phyloP scores from a whole-genome alignment of 441 rosid genomes.

The Flueggea neowawraea region DNA sequence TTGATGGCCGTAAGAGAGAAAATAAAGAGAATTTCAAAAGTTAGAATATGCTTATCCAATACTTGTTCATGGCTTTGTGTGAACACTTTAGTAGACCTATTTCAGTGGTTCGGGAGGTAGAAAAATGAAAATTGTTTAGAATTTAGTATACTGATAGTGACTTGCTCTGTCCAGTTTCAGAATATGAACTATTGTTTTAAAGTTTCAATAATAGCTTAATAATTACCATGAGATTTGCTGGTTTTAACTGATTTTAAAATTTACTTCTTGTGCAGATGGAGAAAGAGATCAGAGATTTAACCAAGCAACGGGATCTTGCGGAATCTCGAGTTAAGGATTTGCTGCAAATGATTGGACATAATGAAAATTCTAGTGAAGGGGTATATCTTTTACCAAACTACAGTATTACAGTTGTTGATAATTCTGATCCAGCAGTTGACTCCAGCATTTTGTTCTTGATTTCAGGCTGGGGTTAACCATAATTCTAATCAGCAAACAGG shows the following conservation, averaged over 20 bases:
- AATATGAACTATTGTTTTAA: neutral
- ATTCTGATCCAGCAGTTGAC: slow-evolving; percentile 14
- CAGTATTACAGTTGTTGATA: neutral
- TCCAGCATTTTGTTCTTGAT: slow-evolving; percentile 7
- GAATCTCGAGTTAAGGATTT: slow-evolving; percentile 79
- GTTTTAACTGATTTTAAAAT: neutral
- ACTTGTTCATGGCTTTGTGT: too few relatives aligned
- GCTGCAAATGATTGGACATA: slow-evolving; percentile 51
- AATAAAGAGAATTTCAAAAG: too few relatives aligned
- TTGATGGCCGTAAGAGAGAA: too few relatives aligned
- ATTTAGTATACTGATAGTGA: too few relatives aligned
- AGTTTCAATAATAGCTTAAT: neutral
- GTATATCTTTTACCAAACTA: slow-evolving; percentile 10
- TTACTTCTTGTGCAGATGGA: slow-evolving; percentile 60
- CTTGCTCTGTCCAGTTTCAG: too few relatives aligned
- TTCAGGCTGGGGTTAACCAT: slow-evolving; percentile 44
- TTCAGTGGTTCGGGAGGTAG: too few relatives aligned
- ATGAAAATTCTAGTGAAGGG: slow-evolving; percentile 46
- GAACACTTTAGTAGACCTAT: too few relatives aligned
- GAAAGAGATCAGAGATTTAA: slow-evolving; percentile 68
- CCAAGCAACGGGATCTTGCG: slow-evolving; percentile 79
- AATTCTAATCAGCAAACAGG: slow-evolving; percentile 26
- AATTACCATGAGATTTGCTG: neutral
- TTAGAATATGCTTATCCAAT: too few relatives aligned
- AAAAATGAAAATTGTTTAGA: too few relatives aligned